Base-by-base conservation (phyloP, 345 rosid genomes). In the Excoecaria cochinchinensis region DNA sequence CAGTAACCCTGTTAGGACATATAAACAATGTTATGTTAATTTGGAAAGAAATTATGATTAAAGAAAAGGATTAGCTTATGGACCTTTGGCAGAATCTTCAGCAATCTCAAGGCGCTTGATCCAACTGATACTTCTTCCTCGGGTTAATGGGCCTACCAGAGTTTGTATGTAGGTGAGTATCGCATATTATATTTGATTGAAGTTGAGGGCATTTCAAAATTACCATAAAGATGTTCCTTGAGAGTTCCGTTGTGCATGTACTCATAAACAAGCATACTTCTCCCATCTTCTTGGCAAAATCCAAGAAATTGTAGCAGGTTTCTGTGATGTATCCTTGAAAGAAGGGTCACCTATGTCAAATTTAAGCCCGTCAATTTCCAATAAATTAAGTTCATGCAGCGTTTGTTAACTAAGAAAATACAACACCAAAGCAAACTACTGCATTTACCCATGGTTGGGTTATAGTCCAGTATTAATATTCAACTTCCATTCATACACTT, bases 221-320 rank as follows among this genome's bases (percentile, higher is more conserved):
- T 88, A 95, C 99, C 92, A 62, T 96, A 92, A 21, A 96, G 97
- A 85, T 90, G 99, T 86, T 96, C 98, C 80, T 93, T 96, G 74
- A 96, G 91, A n/a, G 99, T 93, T 79, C 99, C 99, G 17, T 84
- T 89, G 78, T 92, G 97, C 99, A 96, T 92, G 86, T 85, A 96
- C 87, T 96, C 99, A 13, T 96, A 96, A 51, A 92, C 88, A 66
- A 96, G 98, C 87, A 96, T 84, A 71, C 88, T 89, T 83, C 79
- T 90, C 64, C 92, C 98, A 0, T 87, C 90, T 80, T 96, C 99
- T 90, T 93, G 98, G 83, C 98, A 96, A 84, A 86, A 96, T 8
- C 99, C 99, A 70, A 89, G 92, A 88, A 96, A 96, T 87, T 93
- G 98, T 59, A 96, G 97, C 56, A 96, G 87, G 85, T 93, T 96